Conservation (phyloP, 2,329 filamentous ascomycete genomes). For the Diaporthe velutina region DNA sequence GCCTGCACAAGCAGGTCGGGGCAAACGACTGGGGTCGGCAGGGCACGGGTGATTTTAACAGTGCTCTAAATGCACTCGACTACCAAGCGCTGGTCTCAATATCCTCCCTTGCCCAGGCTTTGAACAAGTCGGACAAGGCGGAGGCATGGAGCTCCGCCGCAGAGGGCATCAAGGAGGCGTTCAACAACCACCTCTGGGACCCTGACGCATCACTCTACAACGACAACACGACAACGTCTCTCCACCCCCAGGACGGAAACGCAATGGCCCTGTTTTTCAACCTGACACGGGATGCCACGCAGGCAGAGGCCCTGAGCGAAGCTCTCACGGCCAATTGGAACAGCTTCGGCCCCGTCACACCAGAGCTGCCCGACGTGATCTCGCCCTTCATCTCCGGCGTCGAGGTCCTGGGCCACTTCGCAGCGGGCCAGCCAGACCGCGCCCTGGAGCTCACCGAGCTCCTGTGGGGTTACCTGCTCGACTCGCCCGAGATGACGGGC, state of each 20-base stretch:
- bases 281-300: conserved; percentile 25
- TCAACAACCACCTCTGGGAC: conserved; percentile 62
- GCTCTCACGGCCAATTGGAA: conserved; percentile 33
- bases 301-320: conserved; percentile 13
- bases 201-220: conserved; percentile 57
- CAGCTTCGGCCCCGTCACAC: conserved; percentile 33
- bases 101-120: conserved; percentile 60
- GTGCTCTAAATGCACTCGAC: conserved; percentile 65
- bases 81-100: conserved; percentile 61
- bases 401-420: conserved; percentile 33
- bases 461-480: conserved; percentile 37
- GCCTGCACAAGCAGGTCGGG: conserved; percentile 6
- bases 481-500: conserved; percentile 37
- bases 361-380: conserved; percentile 30
- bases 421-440: conserved; percentile 22
- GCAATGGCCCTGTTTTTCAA: conserved; percentile 33
- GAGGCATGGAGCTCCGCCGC: conserved; percentile 40
- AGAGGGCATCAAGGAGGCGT: conserved; percentile 51
- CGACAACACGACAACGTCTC: conserved; percentile 61
- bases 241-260: conserved; percentile 45
- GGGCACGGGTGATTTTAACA: conserved; percentile 44
- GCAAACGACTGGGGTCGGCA: conserved; percentile 42
- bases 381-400: conserved; percentile 38
- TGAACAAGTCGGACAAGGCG: conserved; percentile 54
- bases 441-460: conserved; percentile 27